Evolutionary conservation across 2,329 filamentous ascomycete species (phyloP).

Genomic region (Venturia pyrina): DNA sequence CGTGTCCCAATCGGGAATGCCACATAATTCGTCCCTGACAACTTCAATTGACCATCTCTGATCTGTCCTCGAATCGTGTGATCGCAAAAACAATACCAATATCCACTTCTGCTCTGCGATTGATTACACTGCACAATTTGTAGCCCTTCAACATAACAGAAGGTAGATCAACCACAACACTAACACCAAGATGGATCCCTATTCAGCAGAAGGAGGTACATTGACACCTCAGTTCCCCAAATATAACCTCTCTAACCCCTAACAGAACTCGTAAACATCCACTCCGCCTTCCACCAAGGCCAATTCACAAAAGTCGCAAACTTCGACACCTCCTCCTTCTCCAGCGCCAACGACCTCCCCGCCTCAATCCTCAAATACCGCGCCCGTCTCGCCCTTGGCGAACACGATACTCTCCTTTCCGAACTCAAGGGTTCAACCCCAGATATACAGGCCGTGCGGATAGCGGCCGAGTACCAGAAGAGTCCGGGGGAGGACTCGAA

Average conservation of each 20-base stretch:
- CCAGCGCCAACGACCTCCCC: conserved; percentile 64
- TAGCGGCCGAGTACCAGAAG: conserved; percentile 54
- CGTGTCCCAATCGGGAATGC: neutral
- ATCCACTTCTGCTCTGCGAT: too few relatives aligned
- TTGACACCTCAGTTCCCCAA: too few relatives aligned
- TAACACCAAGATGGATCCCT: conserved; percentile 44
- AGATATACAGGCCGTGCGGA: conserved; percentile 66
- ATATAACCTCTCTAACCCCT: neutral
- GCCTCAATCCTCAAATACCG: conserved; percentile 72
- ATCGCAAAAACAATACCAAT: too few relatives aligned
- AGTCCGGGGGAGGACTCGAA: conserved; percentile 31
- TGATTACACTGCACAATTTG: neutral
- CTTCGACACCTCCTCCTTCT: conserved; percentile 74
- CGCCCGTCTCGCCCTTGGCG: conserved; percentile 71
- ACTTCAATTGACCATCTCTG: neutral
- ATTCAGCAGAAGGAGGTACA: conserved; percentile 52
- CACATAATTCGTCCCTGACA: neutral
- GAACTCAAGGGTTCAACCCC: conserved; percentile 52
- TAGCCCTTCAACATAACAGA: neutral
- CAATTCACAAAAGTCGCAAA: conserved; percentile 81
- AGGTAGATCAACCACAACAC: neutral
- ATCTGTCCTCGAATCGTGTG: neutral
- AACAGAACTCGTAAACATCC: conserved; percentile 53
- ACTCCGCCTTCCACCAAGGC: conserved; percentile 60
- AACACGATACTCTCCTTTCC: conserved; percentile 61